Evolutionary conservation across 129 eudicot species (phyloP), one percentile per base, ranked within the genome.

Genomic region (Silybum marianum): DNA sequence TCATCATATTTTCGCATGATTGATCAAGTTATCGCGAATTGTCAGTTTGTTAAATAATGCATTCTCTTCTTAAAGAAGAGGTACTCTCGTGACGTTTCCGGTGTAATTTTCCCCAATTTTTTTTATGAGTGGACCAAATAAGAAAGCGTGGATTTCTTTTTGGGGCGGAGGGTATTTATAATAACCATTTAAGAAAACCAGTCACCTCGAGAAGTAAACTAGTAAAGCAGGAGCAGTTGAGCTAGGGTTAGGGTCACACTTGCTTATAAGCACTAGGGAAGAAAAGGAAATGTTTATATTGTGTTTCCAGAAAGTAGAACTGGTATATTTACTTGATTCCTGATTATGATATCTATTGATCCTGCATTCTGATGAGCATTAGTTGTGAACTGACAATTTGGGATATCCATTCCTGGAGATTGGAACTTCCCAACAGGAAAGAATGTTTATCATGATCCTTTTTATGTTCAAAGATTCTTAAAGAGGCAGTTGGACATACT

Each of bases 221-320:
- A n/a, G n/a, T n/a, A 18, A 58, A n/a, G 66, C 23, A 19, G 24
- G 66, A n/a, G 66, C 66, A n/a, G 66, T 58, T 58, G 66, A 58
- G 66, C 23, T 58, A 58, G 66, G 66, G n/a, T 58, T 58, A 10
- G 66, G 22, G 66, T 18, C 22, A 19, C 63, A 9, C 60, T 42
- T 73, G 26, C 63, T 40, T 40, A 21, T 72, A 25, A 22, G 72
- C 34, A 77, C 38, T 3, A 12, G 18, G 7, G 3, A 76, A 60
- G 34, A 76, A 12, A 62, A 19, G 3, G 19, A 32, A 19, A 36
- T 21, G 21, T 23, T 60, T 22, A 2, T 63, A 22, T 19, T 13
- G n/a, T 67, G 28, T 78, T 78, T 78, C 10, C 72, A 21, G 38
- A 77, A 40, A 39, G 66, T 58, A 58, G 60, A 30, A 76, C n/a